Conservation (phyloP, 1,139 yeast genomes). For the Yamadazyma mexicana region DNA sequence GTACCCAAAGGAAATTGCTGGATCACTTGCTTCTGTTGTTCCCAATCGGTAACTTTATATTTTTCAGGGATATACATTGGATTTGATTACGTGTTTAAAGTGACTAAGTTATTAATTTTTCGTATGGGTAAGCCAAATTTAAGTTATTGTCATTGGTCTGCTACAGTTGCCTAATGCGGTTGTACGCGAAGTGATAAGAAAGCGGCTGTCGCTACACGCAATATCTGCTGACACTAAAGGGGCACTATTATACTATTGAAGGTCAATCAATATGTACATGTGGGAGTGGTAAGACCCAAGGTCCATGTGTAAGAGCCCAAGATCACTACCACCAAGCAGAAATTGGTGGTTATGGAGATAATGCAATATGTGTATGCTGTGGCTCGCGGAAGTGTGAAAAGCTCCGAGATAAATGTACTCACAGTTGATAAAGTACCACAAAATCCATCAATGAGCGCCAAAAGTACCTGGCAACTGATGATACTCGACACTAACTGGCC, state of each 20-base stretch:
- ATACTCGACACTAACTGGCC: constrained; percentile 29
- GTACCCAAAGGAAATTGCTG: constrained; percentile 54
- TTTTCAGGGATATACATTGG: constrained; percentile 32
- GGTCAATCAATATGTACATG: constrained; percentile 19
- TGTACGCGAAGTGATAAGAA: background rate
- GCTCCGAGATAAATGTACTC: constrained; percentile 73
- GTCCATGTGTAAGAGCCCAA: constrained; percentile 60
- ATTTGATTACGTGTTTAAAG: too few relatives aligned
- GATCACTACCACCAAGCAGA: constrained; percentile 40
- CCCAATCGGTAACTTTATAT: constrained; percentile 36
- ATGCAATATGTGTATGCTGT: constrained; percentile 42
- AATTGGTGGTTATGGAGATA: constrained; percentile 38
- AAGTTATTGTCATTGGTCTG: background rate
- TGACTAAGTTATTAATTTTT: background rate
- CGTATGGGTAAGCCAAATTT: background rate
- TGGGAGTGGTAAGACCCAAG: constrained; percentile 32
- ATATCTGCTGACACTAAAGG: background rate
- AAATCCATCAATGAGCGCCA: constrained; percentile 66
- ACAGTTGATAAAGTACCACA: constrained; percentile 80
- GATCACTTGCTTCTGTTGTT: constrained; percentile 42
- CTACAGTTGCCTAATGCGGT: constrained; percentile 2
- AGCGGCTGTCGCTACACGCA: background rate
- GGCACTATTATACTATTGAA: background rate
- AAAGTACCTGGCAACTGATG: constrained; percentile 51
- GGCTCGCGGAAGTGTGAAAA: constrained; percentile 37